A percentile compares a stretch with the other conserved stretches of the same genome.
Evolutionary conservation across 192 early-diverging fungal species (phyloP).

Genomic region (Globomyces pollinis-pini): DNA sequence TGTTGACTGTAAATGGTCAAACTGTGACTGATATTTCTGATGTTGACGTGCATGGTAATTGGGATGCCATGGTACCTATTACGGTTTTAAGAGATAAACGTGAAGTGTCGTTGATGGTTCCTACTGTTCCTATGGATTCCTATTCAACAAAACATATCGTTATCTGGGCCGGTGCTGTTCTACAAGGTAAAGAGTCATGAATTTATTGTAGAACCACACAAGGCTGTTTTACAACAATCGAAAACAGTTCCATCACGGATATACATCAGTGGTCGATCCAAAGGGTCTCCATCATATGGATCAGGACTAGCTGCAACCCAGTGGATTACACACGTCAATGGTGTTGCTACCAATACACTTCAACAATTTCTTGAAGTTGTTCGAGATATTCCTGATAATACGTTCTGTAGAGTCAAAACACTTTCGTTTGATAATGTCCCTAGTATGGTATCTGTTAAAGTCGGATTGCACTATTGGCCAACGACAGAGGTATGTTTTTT

Average conservation of each 20-base stretch:
- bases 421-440: conserved; percentile 72
- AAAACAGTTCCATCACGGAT: conserved; percentile 27
- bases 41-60: conserved; percentile 22
- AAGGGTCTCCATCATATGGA: conserved; percentile 40
- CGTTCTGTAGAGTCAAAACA: conserved; percentile 65
- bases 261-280: conserved; percentile 33
- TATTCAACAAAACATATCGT: conserved; percentile 55
- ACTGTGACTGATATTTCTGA: conserved; percentile 25
- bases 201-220: conserved; percentile 37
- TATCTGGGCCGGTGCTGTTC: conserved; percentile 75
- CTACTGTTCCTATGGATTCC: conserved; percentile 40
- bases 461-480: conserved; percentile 62
- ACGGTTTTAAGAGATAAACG: conserved; percentile 62
- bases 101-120: conserved; percentile 57
- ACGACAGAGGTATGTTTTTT: conserved; percentile 29
- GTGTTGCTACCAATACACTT: conserved; percentile 56
- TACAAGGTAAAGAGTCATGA: conserved; percentile 48
- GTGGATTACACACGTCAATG: conserved; percentile 41
- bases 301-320: conserved; percentile 36
- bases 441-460: conserved; percentile 63
- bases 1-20: conserved; percentile 31
- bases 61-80: conserved; percentile 22
- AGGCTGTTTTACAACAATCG: conserved; percentile 37
- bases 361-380: conserved; percentile 70
- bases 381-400: conserved; percentile 42